Evolutionary conservation across 345 rosid genomes (phyloP), one percentile per base, ranked within the genome.

Genomic region (Aurinia saxatilis): DNA sequence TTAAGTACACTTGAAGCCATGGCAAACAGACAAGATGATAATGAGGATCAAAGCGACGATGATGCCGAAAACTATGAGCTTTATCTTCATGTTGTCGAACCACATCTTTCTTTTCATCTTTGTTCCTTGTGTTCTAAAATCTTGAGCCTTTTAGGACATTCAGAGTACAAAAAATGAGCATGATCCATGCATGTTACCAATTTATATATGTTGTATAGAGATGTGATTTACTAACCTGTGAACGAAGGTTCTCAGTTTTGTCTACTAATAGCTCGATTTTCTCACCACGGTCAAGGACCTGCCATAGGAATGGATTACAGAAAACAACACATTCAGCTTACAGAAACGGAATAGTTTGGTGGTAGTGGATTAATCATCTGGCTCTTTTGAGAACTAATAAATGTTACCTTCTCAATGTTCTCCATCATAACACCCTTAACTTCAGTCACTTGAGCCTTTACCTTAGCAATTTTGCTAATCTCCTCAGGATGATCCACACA

Each of bases 371-470:
- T 21, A 4, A 21, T 21, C 25, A 21, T 21, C 25, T 21, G 30
- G 30, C 30, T 1, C 12, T 13, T 12, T 3, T 9, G 12, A 12
- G 3, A 2, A 27, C 13, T 21, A 39, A 13, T 44, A 7, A 5
- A 42, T 27, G 29, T 15, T 66, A 84, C 98, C 98, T 91, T 92
- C 72, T 88, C 98, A 31, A 92, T 92, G 48, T 92, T 92, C 65
- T 92, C 98, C 96, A 92, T 84, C 96, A 89, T 92, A 41, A 92
- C 98, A 69, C 96, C 96, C 58, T 88, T 92, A 23, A 92, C 98
- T 81, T 92, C 98, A 59, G 90, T 73, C 30, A 92, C 98, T 68
- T 92, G 98, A 73, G 95, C 95, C 70, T 92, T 89, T 41, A 89
- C 98, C 75, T 91, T 91, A 16, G 98, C 84, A 61, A 91, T 83